phyloP scores from a whole-genome alignment of 1,139 yeast species.

The Zygosaccharomyces sapae region DNA sequence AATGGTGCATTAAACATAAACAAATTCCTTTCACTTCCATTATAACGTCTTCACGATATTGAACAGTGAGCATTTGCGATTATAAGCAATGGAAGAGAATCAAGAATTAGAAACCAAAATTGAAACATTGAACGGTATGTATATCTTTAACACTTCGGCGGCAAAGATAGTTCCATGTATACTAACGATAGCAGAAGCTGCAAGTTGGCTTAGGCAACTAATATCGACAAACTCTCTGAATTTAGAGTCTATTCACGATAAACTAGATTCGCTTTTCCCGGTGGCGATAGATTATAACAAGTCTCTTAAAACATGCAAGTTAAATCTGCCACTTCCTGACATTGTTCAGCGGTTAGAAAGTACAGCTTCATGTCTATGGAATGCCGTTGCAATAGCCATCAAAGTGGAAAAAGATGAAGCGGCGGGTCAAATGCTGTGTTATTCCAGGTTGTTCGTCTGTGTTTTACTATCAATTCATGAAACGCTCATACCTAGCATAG shows the following conservation, averaged over 20 bases:
- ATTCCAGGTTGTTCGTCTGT: constrained; percentile 22
- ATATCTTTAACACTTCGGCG: not conserved
- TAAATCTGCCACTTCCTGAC: constrained; percentile 16
- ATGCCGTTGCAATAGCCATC: constrained; percentile 19
- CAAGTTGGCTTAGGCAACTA: constrained; percentile 23
- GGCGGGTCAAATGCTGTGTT: constrained; percentile 11
- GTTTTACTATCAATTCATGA: constrained; percentile 24
- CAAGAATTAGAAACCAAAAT: constrained; percentile 19
- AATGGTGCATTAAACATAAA: not conserved
- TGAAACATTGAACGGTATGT: constrained; percentile 21
- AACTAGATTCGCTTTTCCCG: constrained; percentile 22
- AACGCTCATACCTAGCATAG: constrained; percentile 11
- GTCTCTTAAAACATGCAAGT: constrained; percentile 18
- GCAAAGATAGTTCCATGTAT: not conserved
- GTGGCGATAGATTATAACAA: constrained; percentile 25
- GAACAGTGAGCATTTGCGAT: no score
- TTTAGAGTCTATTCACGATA: not conserved
- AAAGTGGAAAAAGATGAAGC: constrained; percentile 14
- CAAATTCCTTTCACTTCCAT: not conserved
- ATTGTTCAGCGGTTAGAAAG: constrained; percentile 21
- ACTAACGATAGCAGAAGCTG: constrained; percentile 14
- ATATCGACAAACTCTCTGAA: constrained; percentile 11
- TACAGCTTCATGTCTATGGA: constrained; percentile 28
- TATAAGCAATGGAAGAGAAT: constrained; percentile 10
- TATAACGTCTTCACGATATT: not conserved